Conservation (phyloP, 257 asterid genomes). For the Solanum medicagineum region DNA sequence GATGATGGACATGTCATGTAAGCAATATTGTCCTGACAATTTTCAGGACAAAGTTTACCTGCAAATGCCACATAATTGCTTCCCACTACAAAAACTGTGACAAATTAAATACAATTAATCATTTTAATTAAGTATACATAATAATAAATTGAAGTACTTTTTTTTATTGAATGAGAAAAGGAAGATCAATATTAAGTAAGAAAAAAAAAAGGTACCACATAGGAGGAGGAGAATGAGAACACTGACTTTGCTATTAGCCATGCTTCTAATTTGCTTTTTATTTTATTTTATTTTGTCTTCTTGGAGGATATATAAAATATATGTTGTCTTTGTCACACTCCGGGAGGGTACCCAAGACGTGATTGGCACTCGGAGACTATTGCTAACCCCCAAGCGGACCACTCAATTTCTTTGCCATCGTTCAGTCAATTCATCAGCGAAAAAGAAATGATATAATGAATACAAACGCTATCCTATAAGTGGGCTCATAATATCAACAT, state of each 20-base stretch:
- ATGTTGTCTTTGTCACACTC: neutral
- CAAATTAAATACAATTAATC: neutral
- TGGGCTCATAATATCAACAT: too few relatives aligned
- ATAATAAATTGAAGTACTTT: neutral
- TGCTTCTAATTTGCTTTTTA: neutral
- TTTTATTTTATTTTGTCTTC: neutral
- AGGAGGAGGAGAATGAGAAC: neutral
- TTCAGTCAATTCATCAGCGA: too few relatives aligned
- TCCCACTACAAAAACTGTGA: neutral
- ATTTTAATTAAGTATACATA: neutral
- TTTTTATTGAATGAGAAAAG: neutral
- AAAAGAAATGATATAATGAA: too few relatives aligned
- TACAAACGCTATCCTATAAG: too few relatives aligned
- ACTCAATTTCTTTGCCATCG: too few relatives aligned
- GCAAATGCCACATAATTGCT: neutral
- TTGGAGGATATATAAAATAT: neutral
- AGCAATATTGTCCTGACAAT: neutral
- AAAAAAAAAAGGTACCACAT: neutral
- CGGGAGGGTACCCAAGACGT: accelerated
- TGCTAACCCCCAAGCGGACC: too few relatives aligned
- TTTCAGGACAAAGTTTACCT: neutral
- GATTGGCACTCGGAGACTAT: too few relatives aligned
- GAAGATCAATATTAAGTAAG: neutral
- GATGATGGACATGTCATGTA: neutral
- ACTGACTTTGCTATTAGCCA: neutral